Evolutionary conservation across 192 early-diverging fungal species (phyloP).

Genomic region (Geranomyces michiganensis): DNA sequence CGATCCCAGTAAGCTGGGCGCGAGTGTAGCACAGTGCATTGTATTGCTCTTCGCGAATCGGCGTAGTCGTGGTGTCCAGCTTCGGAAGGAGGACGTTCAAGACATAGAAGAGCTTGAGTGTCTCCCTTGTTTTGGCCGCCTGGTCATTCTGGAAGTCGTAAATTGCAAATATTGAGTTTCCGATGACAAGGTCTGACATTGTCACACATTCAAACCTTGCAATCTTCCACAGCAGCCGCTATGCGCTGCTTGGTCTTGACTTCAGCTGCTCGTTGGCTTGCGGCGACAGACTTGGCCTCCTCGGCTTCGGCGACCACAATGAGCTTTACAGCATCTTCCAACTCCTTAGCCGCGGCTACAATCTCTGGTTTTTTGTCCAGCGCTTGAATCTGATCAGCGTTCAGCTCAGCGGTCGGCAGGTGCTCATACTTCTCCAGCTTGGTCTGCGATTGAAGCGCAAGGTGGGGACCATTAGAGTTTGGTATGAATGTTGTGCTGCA

Average conservation of each 20-base stretch:
- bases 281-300: neutral
- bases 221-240: constrained; percentile 4
- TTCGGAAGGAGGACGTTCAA: constrained; percentile 24
- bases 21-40: constrained; percentile 33
- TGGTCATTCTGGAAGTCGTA: neutral
- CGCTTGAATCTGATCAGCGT: constrained; percentile 53
- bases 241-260: neutral
- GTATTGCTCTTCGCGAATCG: constrained; percentile 29
- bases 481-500: neutral
- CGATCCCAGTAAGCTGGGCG: constrained; percentile 13
- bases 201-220: constrained; percentile 7
- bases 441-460: constrained; percentile 24
- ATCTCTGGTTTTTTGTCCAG: constrained; percentile 49
- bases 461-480: neutral
- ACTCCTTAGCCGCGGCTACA: constrained; percentile 43
- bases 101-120: constrained; percentile 21
- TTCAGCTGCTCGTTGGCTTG: constrained; percentile 2
- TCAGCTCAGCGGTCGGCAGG: constrained; percentile 32
- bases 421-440: constrained; percentile 53
- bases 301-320: constrained; percentile 41
- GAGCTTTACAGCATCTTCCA: constrained; percentile 49
- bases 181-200: neutral
- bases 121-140: neutral
- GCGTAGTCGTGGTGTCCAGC: neutral
- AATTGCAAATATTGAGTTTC: neutral